Conservation (phyloP, 1,284 basidiomycete genomes). For the Sanghuangporus sanghuang region DNA sequence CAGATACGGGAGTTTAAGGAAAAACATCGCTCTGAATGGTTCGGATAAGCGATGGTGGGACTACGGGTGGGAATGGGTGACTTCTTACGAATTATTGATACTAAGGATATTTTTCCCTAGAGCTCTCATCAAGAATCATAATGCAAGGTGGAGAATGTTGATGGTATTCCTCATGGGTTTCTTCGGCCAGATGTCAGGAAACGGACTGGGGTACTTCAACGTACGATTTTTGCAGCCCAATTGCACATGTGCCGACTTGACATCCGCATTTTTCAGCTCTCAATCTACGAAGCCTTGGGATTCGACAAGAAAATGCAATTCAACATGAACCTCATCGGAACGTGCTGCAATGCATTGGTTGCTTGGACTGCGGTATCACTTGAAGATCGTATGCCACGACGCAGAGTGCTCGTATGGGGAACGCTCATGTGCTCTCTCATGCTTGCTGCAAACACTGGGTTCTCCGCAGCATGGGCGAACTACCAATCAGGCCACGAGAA, state of each 20-base stretch:
- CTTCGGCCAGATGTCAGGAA: conserved; percentile 22
- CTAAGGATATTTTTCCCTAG: neutral
- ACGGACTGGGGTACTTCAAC: conserved; percentile 16
- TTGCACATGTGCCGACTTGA: neutral
- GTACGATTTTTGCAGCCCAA: neutral
- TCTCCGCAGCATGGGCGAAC: conserved; percentile 25
- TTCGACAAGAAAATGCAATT: conserved; percentile 27
- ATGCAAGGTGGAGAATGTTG: conserved; percentile 22
- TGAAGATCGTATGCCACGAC: conserved; percentile 15
- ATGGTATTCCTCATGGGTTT: conserved; percentile 27
- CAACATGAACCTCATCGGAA: conserved; percentile 31
- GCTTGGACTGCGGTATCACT: conserved; percentile 15
- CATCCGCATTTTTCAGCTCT: conserved; percentile 9
- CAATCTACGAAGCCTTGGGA: conserved; percentile 16
- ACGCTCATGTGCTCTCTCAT: conserved; percentile 15
- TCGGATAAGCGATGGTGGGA: conserved; percentile 46
- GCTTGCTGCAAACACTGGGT: conserved; percentile 25
- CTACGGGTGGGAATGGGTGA: conserved; percentile 21
- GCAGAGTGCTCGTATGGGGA: conserved; percentile 14
- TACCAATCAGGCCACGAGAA: conserved; percentile 19
- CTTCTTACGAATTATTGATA: conserved; percentile 16
- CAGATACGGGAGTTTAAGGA: conserved; percentile 41
- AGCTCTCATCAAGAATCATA: conserved; percentile 17
- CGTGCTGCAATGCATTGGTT: conserved; percentile 9
- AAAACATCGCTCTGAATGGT: conserved; percentile 33